A percentile compares a stretch with the other conserved stretches of the same genome.
These are phyloP conservation scores for Papiliotrema fonsecae DNA, from an alignment of 1,284 basidiomycete species.

Conservation along the genomic window DNA sequence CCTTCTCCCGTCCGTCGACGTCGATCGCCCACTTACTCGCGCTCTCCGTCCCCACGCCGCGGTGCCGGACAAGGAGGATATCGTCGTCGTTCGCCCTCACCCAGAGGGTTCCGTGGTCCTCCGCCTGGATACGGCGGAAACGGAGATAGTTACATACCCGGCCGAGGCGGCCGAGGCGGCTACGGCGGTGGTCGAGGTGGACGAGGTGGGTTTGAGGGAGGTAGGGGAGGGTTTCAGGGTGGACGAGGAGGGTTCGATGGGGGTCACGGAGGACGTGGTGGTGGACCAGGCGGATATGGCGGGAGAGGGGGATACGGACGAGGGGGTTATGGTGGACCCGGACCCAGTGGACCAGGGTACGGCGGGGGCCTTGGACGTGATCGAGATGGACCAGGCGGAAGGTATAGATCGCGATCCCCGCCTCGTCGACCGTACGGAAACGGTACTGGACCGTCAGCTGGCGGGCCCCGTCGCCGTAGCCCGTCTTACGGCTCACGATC, in stretches of 20 bases:
- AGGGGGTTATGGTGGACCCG: slow-evolving; percentile 3
- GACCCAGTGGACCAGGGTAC: slow-evolving; percentile 2
- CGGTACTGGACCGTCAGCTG: no score
- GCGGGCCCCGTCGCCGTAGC: slow-evolving; percentile 3
- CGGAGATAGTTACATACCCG: no score
- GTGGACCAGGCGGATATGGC: slow-evolving; percentile 10
- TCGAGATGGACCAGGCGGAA: slow-evolving; percentile 7
- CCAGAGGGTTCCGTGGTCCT: slow-evolving; percentile 7
- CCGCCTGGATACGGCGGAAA: slow-evolving; percentile 6
- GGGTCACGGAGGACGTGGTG: slow-evolving; percentile 7
- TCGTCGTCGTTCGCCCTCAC: slow-evolving; percentile 7
- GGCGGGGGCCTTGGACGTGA: slow-evolving; percentile 9
- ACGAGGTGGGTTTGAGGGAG: slow-evolving; percentile 8
- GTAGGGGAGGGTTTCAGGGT: slow-evolving; percentile 3
- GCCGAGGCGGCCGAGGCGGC: slow-evolving; percentile 7
- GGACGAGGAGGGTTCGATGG: slow-evolving; percentile 2
- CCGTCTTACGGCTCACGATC: slow-evolving; percentile 1
- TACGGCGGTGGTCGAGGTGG: slow-evolving; percentile 11
- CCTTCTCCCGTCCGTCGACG: slow-evolving; percentile 15
- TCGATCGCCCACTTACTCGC: slow-evolving; percentile 24
- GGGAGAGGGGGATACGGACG: neutral
- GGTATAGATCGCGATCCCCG: slow-evolving; percentile 5
- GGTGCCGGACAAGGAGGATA: neutral
- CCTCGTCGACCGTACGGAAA: neutral
- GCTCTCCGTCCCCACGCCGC: slow-evolving; percentile 13